Percentiles rank a stretch among this genome's conserved stretches.
phyloP scores from a whole-genome alignment of 1,284 basidiomycete species.

The Phellinidium pouzarii region DNA sequence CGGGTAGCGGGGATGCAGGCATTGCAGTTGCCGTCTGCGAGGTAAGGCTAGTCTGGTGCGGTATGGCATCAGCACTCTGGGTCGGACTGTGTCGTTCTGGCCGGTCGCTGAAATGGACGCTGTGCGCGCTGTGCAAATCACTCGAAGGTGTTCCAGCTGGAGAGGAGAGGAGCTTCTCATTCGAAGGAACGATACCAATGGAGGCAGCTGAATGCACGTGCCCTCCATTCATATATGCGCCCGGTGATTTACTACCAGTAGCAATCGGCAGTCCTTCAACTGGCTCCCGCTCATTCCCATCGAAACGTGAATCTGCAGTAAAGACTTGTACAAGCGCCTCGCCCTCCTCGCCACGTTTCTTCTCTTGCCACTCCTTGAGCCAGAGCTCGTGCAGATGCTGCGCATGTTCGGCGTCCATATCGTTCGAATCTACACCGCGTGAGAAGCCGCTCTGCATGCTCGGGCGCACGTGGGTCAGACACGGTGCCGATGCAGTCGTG shows the following conservation, averaged over 20 bases:
- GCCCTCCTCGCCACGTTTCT: constrained; percentile 3
- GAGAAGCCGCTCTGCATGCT: constrained; percentile 1
- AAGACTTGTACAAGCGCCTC: not conserved
- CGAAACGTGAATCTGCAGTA: not conserved
- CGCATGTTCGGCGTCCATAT: constrained; percentile 12
- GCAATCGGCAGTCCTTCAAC: constrained; percentile 13
- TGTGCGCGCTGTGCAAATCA: constrained; percentile 6
- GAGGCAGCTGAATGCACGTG: not conserved
- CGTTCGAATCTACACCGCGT: not conserved
- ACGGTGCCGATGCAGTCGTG: constrained; percentile 13
- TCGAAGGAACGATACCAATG: constrained; percentile 2
- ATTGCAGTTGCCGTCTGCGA: not conserved
- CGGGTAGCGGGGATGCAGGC: constrained; percentile 11
- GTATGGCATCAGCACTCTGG: not conserved
- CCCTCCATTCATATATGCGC: not conserved
- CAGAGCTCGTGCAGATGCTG: constrained; percentile 13
- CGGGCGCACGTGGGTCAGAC: not conserved
- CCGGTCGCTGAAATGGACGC: constrained; percentile 14
- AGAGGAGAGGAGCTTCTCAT: constrained; percentile 7
- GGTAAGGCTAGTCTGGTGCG: not conserved
- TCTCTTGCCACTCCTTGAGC: constrained; percentile 8
- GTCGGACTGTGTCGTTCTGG: not conserved
- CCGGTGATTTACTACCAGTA: not conserved
- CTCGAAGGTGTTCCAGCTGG: constrained; percentile 2
- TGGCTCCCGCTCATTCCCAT: not conserved